Evolutionary conservation across 192 early-diverging fungal genomes (phyloP).

Genomic region (Chytriomyces hyalinus): DNA sequence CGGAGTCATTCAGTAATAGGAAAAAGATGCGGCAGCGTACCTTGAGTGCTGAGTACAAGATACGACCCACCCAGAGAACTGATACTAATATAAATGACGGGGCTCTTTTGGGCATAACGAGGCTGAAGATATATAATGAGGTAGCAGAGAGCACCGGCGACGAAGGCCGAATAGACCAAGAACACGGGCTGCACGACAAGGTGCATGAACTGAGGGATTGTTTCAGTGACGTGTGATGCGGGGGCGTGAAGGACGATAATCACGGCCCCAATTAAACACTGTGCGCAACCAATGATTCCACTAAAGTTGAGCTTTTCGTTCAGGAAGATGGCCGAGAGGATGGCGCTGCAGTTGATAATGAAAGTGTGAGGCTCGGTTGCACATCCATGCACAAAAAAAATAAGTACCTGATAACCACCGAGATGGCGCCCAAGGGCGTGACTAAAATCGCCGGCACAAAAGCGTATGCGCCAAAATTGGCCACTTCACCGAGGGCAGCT

Average conservation of each 20-base stretch:
- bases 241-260: constrained; percentile 62
- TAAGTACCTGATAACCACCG: constrained; percentile 81
- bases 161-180: constrained; percentile 56
- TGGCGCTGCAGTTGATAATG: constrained; percentile 49
- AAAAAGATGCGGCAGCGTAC: constrained; percentile 7
- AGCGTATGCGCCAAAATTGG: constrained; percentile 94
- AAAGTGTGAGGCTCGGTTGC: neutral
- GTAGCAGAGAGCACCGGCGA: constrained; percentile 42
- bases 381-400: neutral
- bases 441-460: constrained; percentile 95
- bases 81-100: constrained; percentile 52
- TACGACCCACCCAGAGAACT: constrained; percentile 64
- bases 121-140: constrained; percentile 62
- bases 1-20: constrained; percentile 9
- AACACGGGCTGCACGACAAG: constrained; percentile 65
- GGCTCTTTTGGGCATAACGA: constrained; percentile 61
- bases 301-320: constrained; percentile 63
- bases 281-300: constrained; percentile 65
- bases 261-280: constrained; percentile 66
- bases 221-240: constrained; percentile 44
- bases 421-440: constrained; percentile 86
- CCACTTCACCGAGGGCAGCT: constrained; percentile 90
- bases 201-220: constrained; percentile 53
- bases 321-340: constrained; percentile 63
- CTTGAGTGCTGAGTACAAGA: constrained; percentile 60